Base-by-base conservation (phyloP, 345 rosid species). In the Erucastrum elatum region DNA sequence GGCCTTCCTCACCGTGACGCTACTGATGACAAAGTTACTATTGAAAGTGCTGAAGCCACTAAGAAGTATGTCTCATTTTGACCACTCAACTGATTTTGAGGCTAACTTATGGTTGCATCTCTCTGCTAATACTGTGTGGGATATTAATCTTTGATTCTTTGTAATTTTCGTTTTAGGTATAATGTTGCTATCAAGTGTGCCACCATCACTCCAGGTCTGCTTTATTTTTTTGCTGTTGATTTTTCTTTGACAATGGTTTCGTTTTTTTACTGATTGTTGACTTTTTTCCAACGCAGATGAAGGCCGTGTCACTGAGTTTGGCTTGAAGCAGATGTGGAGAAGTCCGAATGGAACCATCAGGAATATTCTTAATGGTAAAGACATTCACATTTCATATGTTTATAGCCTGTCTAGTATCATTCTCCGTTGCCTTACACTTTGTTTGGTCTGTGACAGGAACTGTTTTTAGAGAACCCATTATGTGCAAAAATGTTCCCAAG, bases 181-280 rank as follows among this genome's bases (percentile, higher is more conserved):
- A 95, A 95, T 87, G 99, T 95, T 11, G 98, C 99, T 2, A 90
- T 95, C 79, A 93, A 95, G 86, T 93, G 99, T 75, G 99, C 99
- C 62, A 95, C 99, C 66, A 93, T 95, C 60, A 93, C 99, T 64
- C 99, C 99, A 81, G 99, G 99, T 93, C 83, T 71, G 64, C 44
- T 31, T 64, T n/a, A 13, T 35, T 29, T 11, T 30, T 51, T 59
- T 8, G 35, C 25, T 35, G 21, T 64, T 44, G 33, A 58, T 16
- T 9, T 5, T 62, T 21, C 62, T 49, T 55, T n/a, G 64, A 62
- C 37, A 8, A 26, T 58, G 31, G 17, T 51, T 44, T 30, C 35
- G 25, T 71, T 64, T 35, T 78, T 64, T 35, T 78, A 66, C 76
- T 56, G 7, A 65, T n/a, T 62, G 15, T 26, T 55, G 35, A 79